Evolutionary conservation across 306 rosid genomes (phyloP).

Genomic region (Cajanus cajan): DNA sequence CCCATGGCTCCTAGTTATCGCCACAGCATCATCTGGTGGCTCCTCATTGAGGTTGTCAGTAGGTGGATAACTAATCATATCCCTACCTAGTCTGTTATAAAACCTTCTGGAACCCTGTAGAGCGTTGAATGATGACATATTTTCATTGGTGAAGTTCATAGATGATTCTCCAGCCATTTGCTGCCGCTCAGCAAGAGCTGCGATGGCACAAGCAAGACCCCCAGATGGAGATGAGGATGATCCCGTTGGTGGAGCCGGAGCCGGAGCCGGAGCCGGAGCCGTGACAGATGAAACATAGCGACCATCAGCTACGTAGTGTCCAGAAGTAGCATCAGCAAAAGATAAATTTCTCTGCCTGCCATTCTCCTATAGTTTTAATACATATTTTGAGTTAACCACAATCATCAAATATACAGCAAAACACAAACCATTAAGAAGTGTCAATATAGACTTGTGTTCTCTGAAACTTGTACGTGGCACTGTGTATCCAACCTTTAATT

Average conservation of each 20-base stretch:
- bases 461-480: not conserved
- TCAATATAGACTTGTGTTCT: not conserved
- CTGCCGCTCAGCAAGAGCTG: slow-evolving; percentile 98
- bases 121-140: slow-evolving; percentile 44
- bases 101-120: slow-evolving; percentile 59
- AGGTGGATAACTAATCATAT: slow-evolving; percentile 50
- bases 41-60: slow-evolving; percentile 46
- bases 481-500: not conserved
- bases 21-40: slow-evolving; percentile 38
- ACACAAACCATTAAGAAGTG: not conserved
- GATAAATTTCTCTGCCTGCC: slow-evolving; percentile 61
- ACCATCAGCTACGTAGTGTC: slow-evolving; percentile 44
- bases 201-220: slow-evolving; percentile 97
- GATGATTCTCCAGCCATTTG: slow-evolving; percentile 71
- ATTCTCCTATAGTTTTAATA: slow-evolving; percentile 61
- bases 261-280: too few species aligned
- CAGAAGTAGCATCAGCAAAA: slow-evolving; percentile 50
- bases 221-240: slow-evolving; percentile 85
- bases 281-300: slow-evolving; percentile 45
- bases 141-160: slow-evolving; percentile 41
- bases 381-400: slow-evolving; percentile 14
- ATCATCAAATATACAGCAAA: not conserved
- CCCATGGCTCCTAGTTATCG: slow-evolving; percentile 41
- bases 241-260: slow-evolving; percentile 49
- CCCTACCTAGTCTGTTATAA: slow-evolving; percentile 54